phyloP scores from a whole-genome alignment of 2,329 filamentous ascomycete species.

The Karstenula rhodostoma region DNA sequence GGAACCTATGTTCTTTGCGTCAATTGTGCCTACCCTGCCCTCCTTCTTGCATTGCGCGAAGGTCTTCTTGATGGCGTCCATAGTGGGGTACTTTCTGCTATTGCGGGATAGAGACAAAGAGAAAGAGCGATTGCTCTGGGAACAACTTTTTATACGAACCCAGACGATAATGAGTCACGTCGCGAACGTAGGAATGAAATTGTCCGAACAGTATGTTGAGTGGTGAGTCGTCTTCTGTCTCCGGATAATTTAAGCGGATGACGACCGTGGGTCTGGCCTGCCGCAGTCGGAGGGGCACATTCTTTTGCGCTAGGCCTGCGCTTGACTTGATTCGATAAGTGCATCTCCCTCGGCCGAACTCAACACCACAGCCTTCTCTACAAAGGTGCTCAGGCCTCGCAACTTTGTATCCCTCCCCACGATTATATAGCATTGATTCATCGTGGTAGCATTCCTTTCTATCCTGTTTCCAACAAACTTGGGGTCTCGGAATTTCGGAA shows the following conservation, averaged over 20 bases:
- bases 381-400: neutral
- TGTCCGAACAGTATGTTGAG: slow-evolving; percentile 1
- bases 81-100: slow-evolving; percentile 31
- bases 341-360: neutral
- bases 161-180: slow-evolving; percentile 18
- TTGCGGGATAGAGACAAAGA: neutral
- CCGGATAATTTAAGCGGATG: slow-evolving; percentile 22
- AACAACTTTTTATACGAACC: slow-evolving; percentile 7
- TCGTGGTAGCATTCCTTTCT: neutral
- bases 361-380: neutral
- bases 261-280: slow-evolving; percentile 1
- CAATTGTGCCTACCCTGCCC: slow-evolving; percentile 47
- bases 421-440: neutral
- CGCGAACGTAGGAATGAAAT: neutral
- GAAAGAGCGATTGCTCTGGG: slow-evolving; percentile 1
- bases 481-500: no score
- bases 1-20: neutral
- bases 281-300: neutral
- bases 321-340: neutral
- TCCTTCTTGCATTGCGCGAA: slow-evolving; percentile 61
- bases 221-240: slow-evolving; percentile 14
- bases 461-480: neutral
- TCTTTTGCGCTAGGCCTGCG: neutral
- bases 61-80: slow-evolving; percentile 59
- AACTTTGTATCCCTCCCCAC: neutral